Base-by-base conservation (phyloP, 768 basidiomycete genomes). In the Suillus tomentosus region DNA sequence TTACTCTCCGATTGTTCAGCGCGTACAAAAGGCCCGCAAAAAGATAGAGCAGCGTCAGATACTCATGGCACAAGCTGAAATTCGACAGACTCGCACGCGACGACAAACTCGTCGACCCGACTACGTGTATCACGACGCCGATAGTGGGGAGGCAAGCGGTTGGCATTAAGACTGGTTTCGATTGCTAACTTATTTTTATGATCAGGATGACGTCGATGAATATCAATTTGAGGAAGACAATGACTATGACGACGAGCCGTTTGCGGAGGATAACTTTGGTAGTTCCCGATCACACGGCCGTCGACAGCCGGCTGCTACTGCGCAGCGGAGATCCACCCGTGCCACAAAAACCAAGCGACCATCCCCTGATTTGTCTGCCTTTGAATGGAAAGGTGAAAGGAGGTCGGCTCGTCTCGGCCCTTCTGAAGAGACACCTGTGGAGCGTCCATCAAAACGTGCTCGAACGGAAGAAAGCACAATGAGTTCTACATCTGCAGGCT, bases 51-150 rank as follows among this genome's bases (percentile, higher is more conserved):
- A 91, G 72, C 83, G 82, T 55, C 81, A 85, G 53, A 72, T 86
- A 45, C 78, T 88, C 63, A 78, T 88, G 67, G 90, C 87, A 22
- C 91, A 92, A 73, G 87, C 89, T 43, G 92, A 93, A 73, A 78
- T 92, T 64, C 85, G 92, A 66, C 86, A 88, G 75, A 94, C 91
- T 34, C 84, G 93, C 65, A 94, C 92, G 22, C 83, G 92, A 65
- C 82, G 89, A 61, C 84, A 85, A 76, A 87, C 88, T 3, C 84
- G 84, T 50, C 87, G 85, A 66, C 90, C 91, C 55, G 90, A 93
- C 79, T 95, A 95, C 76, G 91, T 91, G 60, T 92, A 94, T 75
- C 81, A 83, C 70, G 84, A 88, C 69, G 82, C 82, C 68, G 86
- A 84, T 63, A 89, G 87, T 68, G 92, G 89, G 80, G 80, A 78